A percentile compares a stretch with the other conserved stretches of the same genome.
These are phyloP conservation scores for Friedmanniomyces endolithicus DNA, from an alignment of 495 filamentous ascomycete species.

Conservation along the genomic window DNA sequence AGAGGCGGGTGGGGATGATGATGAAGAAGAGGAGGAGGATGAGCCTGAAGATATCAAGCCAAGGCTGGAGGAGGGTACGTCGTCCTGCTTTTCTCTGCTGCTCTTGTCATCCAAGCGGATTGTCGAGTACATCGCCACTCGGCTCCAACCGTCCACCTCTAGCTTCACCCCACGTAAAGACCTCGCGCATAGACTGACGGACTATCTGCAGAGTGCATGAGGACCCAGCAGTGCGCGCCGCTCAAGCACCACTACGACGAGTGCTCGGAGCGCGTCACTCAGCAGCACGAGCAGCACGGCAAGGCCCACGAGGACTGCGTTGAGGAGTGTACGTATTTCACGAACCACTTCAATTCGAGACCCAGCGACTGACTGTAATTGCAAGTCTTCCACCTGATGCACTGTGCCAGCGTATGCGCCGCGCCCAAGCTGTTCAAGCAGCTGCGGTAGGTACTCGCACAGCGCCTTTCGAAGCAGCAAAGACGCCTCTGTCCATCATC, in stretches of 20 bases:
- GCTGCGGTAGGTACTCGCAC: constrained; percentile 54
- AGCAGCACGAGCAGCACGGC: constrained; percentile 51
- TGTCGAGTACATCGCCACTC: too few species aligned
- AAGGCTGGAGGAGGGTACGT: constrained; percentile 80
- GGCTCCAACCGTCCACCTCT: too few species aligned
- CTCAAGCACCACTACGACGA: constrained; percentile 97
- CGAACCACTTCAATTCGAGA: not conserved
- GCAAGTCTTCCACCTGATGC: constrained; percentile 91
- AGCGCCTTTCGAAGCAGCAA: not conserved
- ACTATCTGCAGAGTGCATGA: constrained; percentile 59
- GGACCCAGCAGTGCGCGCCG: constrained; percentile 69
- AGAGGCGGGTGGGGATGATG: constrained; percentile 40
- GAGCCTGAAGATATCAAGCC: constrained; percentile 82
- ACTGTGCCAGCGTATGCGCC: constrained; percentile 83
- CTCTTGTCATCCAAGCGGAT: not conserved
- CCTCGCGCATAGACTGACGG: not conserved
- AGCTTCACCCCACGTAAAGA: too few species aligned
- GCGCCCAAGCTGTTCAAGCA: constrained; percentile 86
- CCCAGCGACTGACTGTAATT: not conserved
- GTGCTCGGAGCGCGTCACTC: constrained; percentile 85
- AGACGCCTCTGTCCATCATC: not conserved
- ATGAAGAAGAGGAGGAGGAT: constrained; percentile 83
- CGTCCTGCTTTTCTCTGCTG: not conserved
- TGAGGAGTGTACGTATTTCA: constrained; percentile 74
- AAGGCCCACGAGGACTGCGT: constrained; percentile 85